phyloP scores from a whole-genome alignment of 106 monocot species.

The Platanthera zijinensis region DNA sequence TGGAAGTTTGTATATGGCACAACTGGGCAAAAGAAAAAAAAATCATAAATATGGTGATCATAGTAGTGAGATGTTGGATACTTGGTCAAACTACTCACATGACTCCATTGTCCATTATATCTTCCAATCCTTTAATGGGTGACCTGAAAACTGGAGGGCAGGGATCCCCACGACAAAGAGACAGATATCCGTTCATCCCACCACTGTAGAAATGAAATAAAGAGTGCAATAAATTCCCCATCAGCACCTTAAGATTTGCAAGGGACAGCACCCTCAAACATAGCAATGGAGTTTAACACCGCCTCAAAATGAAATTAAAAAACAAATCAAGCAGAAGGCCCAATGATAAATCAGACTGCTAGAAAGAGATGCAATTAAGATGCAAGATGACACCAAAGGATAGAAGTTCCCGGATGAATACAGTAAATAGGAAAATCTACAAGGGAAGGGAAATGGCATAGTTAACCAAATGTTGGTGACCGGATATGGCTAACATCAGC shows the following conservation, averaged over 20 bases:
- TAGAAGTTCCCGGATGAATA: neutral
- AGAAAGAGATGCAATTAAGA: neutral
- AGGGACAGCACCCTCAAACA: neutral
- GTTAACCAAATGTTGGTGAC: too few relatives aligned
- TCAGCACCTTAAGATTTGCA: neutral
- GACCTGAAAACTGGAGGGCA: conserved; percentile 93
- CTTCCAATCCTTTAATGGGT: conserved; percentile 81
- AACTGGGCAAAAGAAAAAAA: conserved; percentile 47
- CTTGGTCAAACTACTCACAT: conserved; percentile 43
- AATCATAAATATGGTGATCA: conserved; percentile 7
- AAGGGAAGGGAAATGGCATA: too few relatives aligned
- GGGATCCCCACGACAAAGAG: conserved; percentile 85
- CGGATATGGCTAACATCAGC: too few relatives aligned
- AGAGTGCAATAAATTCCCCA: neutral
- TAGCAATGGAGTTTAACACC: neutral
- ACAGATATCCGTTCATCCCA: conserved; percentile 92
- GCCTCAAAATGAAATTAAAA: neutral
- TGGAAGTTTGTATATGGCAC: conserved; percentile 83
- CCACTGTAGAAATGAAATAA: conserved; percentile 44
- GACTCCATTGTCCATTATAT: conserved; percentile 95
- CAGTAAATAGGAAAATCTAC: neutral
- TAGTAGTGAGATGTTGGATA: neutral
- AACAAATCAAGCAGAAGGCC: neutral
- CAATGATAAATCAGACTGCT: neutral
- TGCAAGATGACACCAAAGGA: neutral